Percentiles rank a stretch among this genome's conserved stretches.
These are phyloP conservation scores for Camellia lanceoleosa DNA, from an alignment of 148 eudicot species.

Conservation along the genomic window DNA sequence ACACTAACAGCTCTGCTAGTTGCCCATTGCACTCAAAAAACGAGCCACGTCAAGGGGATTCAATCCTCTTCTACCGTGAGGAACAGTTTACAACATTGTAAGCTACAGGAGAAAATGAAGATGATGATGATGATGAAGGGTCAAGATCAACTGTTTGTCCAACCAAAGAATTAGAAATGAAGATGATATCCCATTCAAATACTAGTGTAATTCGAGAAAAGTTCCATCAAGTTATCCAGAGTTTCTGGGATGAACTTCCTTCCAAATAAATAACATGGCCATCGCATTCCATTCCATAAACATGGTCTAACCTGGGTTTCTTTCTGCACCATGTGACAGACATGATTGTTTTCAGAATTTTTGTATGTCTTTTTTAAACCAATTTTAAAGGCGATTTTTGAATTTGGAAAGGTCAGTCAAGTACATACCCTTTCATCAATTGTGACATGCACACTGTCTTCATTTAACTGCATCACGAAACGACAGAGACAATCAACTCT, in stretches of 20 bases:
- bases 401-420: no score
- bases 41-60: constrained; percentile 17
- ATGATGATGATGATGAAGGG: constrained; percentile 23
- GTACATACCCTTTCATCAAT: no score
- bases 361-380: no score
- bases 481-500: no score
- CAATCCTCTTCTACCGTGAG: constrained; percentile 12
- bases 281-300: constrained; percentile 78
- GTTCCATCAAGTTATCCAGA: constrained; percentile 50
- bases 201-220: constrained; percentile 72
- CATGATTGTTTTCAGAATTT: no score
- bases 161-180: constrained; percentile 31
- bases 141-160: constrained; percentile 14
- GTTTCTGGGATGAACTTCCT: constrained; percentile 88
- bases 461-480: no score
- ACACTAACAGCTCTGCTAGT: constrained; percentile 20
- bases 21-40: constrained; percentile 15
- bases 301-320: constrained; percentile 57
- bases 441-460: no score
- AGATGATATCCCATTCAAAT: constrained; percentile 26
- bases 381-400: no score
- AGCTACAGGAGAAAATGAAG: constrained; percentile 22
- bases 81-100: constrained; percentile 32
- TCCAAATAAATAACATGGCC: constrained; percentile 86
- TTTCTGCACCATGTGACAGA: no score